Conservation (phyloP, 495 filamentous ascomycete genomes). For the Aspergillus bertholletiae region DNA sequence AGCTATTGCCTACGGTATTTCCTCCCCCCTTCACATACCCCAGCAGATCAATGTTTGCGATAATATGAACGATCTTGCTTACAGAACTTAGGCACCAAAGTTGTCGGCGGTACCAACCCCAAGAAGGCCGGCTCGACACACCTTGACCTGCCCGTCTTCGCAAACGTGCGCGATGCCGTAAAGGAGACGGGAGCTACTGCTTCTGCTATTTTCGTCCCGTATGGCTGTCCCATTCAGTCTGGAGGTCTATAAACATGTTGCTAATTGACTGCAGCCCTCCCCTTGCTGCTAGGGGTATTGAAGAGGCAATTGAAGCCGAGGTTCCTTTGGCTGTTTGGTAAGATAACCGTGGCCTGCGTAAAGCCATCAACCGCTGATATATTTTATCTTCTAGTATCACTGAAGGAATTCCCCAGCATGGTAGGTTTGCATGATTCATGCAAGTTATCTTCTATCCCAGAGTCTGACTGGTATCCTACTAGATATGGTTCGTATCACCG, state of each 20-base stretch:
- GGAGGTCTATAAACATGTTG: neutral
- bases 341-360: slow-evolving; percentile 19
- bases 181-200: slow-evolving; percentile 88
- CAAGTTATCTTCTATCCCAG: slow-evolving; percentile 1
- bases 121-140: slow-evolving; percentile 93
- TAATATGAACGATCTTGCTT: slow-evolving; percentile 22
- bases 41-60: slow-evolving; percentile 4
- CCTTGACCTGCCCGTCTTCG: slow-evolving; percentile 91
- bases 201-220: slow-evolving; percentile 97
- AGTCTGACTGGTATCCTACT: slow-evolving; percentile 20
- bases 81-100: slow-evolving; percentile 74
- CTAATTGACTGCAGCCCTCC: slow-evolving; percentile 60
- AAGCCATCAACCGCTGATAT: neutral
- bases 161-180: slow-evolving; percentile 80
- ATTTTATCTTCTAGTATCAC: slow-evolving; percentile 64
- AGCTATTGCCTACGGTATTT: slow-evolving; percentile 93
- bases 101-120: slow-evolving; percentile 97
- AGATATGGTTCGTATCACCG: slow-evolving; percentile 99
- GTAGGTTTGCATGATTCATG: slow-evolving; percentile 43
- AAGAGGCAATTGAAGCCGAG: slow-evolving; percentile 92
- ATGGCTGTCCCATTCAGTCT: slow-evolving; percentile 26
- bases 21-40: slow-evolving; percentile 13
- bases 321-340: slow-evolving; percentile 89
- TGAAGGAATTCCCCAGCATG: slow-evolving; percentile 96
- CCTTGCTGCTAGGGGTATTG: slow-evolving; percentile 88